A percentile compares a stretch with the other conserved stretches of the same genome.
Conservation (phyloP, 2,329 filamentous ascomycete species). For the Cordyceps javanica region DNA sequence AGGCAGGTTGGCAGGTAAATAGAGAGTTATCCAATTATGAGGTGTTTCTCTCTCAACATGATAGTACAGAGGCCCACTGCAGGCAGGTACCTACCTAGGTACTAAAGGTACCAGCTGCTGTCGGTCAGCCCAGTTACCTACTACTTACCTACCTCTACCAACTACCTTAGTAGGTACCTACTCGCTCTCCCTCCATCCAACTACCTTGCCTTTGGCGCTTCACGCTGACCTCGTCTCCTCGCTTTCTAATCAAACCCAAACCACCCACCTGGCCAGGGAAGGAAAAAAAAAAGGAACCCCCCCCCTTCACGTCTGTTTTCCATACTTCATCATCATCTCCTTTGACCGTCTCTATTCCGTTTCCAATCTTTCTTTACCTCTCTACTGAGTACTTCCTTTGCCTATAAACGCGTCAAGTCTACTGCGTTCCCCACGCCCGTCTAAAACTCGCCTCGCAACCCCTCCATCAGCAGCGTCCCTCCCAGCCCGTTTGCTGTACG, state of each 20-base stretch:
- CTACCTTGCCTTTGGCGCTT: no score
- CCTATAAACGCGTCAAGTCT: background rate
- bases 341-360: background rate
- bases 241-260: conserved; percentile 7
- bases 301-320: background rate
- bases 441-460: background rate
- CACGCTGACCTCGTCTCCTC: background rate
- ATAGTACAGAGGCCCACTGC: no score
- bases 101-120: no score
- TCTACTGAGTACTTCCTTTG: background rate
- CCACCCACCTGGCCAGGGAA: background rate
- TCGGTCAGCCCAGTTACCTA: no score
- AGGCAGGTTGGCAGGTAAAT: no score
- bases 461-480: background rate
- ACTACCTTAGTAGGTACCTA: no score
- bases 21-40: no score
- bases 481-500: background rate
- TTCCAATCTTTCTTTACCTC: background rate
- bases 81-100: no score
- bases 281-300: background rate
- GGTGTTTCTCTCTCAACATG: no score
- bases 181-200: background rate
- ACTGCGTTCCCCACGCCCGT: background rate
- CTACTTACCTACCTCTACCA: no score
- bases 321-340: background rate